These are phyloP conservation scores for Ascochyta fabae DNA, from an alignment of 2,329 filamentous ascomycete species.

Conservation along the genomic window DNA sequence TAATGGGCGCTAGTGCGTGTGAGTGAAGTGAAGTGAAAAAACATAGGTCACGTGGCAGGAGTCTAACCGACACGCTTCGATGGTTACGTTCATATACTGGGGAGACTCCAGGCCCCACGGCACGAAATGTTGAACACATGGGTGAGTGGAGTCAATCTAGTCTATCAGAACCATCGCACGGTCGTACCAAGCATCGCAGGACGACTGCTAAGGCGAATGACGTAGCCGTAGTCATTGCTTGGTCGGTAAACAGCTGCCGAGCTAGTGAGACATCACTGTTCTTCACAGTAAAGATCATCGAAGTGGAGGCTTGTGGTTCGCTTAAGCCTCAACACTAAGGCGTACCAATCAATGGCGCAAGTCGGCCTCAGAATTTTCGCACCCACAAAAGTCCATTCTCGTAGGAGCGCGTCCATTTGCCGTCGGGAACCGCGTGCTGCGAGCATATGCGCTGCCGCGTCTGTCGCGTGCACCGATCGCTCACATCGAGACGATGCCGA, in stretches of 20 bases:
- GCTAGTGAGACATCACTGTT: conserved; percentile 7
- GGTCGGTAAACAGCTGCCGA: conserved; percentile 3
- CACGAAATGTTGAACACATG: conserved; percentile 5
- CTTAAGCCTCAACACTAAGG: conserved; percentile 1
- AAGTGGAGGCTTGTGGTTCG: conserved; percentile 15
- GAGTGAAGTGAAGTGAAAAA: too few relatives aligned
- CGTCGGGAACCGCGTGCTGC: conserved; percentile 2
- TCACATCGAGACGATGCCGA: not conserved
- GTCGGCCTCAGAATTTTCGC: conserved; percentile 6
- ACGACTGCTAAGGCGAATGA: conserved; percentile 21
- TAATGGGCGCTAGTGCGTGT: too few relatives aligned
- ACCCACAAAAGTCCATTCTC: conserved; percentile 1
- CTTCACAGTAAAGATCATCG: conserved; percentile 23
- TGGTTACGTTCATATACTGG: conserved; percentile 8
- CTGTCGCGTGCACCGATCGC: not conserved
- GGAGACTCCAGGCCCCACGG: not conserved
- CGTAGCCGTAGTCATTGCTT: conserved; percentile 16
- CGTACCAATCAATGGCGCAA: not conserved
- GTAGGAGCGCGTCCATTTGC: not conserved
- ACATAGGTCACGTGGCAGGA: too few relatives aligned
- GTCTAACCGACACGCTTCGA: not conserved
- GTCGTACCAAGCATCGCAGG: conserved; percentile 1
- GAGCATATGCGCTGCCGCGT: not conserved
- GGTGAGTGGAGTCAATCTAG: conserved; percentile 6
- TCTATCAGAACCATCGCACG: not conserved